A percentile compares a stretch with the other conserved stretches of the same genome.
Evolutionary conservation across 768 basidiomycete genomes (phyloP).

Genomic region (Pholiota conissans): DNA sequence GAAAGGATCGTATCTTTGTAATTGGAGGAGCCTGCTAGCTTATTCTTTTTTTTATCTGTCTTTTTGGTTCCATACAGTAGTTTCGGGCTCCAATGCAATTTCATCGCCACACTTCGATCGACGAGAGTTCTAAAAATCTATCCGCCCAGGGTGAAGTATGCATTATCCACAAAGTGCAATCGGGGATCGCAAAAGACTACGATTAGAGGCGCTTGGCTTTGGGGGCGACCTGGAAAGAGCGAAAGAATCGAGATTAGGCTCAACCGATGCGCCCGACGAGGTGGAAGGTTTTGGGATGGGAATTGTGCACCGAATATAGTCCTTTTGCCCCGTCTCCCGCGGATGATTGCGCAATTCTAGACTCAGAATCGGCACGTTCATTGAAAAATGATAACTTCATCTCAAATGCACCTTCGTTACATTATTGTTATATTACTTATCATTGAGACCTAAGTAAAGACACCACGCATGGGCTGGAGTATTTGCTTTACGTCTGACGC

Average conservation of each 20-base stretch:
- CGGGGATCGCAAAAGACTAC: conserved; percentile 15
- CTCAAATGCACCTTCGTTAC: conserved; percentile 26
- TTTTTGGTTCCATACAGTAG: too few relatives aligned
- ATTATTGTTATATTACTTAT: conserved; percentile 27
- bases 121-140: conserved; percentile 18
- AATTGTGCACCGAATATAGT: conserved; percentile 37
- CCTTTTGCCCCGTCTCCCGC: conserved; percentile 41
- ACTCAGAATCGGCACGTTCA: conserved; percentile 32
- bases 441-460: conserved; percentile 27
- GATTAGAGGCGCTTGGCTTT: conserved; percentile 18
- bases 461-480: conserved; percentile 28
- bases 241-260: conserved; percentile 35
- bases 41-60: not conserved
- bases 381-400: conserved; percentile 31
- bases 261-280: conserved; percentile 34
- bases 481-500: conserved; percentile 42
- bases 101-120: too few relatives aligned
- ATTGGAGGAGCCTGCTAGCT: not conserved
- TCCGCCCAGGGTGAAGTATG: conserved; percentile 14
- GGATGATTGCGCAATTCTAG: conserved; percentile 44
- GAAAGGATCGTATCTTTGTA: conserved; percentile 2
- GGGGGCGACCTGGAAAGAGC: conserved; percentile 6
- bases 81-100: too few relatives aligned
- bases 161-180: conserved; percentile 16
- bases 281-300: conserved; percentile 41